Base-by-base conservation (phyloP, 208 protist genomes). In the Trypanosoma melophagium region DNA sequence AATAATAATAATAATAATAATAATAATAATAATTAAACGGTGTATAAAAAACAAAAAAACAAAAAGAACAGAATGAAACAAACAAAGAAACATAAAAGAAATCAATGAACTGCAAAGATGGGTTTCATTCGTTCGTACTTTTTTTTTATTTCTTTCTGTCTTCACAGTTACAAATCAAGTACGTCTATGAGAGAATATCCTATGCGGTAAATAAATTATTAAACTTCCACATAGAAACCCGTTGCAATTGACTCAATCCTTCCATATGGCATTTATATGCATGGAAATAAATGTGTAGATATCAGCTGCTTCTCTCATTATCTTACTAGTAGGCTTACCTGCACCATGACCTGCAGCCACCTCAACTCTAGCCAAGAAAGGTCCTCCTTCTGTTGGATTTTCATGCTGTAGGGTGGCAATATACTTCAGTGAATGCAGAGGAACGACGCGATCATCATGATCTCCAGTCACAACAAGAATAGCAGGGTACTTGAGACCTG, bases 391-490 rank as follows among this genome's bases (percentile, higher is more conserved):
- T 14, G 62, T 69, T 7, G 86, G 80, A 74, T 93, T 90, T 21
- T 67, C 59, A 82, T 98, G 89, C 83, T 99, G 97, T 21, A 98
- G 71, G 56, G 92, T 86, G 4, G 96, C 90, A 0, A 95, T 63
- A 63, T 95, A 98, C 81, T 99, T 99, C 58, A 97, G 94, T 2
- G 95, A 97, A 74, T 99, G 97, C 51, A 97, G 70, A n/a, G 97
- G 97, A 57, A 97, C 84, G 22, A 98, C 97, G 31, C 97, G 81
- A 73, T 99, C 97, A 69, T 99, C 97, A 80, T 98, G 96, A 70
- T 98, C 93, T 47, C 86, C 91, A 16, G 97, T 98, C 3, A 93
- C 75, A 0, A 98, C 79, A 3, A 98, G 74, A 40, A 98, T 87
- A 0, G 86, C 69, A 25, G 97, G 97, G 69, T 98, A 98, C 60